These are phyloP conservation scores for Bolboschoenus planiculmis DNA, from an alignment of 176 grass and related monocot species.

Conservation along the genomic window DNA sequence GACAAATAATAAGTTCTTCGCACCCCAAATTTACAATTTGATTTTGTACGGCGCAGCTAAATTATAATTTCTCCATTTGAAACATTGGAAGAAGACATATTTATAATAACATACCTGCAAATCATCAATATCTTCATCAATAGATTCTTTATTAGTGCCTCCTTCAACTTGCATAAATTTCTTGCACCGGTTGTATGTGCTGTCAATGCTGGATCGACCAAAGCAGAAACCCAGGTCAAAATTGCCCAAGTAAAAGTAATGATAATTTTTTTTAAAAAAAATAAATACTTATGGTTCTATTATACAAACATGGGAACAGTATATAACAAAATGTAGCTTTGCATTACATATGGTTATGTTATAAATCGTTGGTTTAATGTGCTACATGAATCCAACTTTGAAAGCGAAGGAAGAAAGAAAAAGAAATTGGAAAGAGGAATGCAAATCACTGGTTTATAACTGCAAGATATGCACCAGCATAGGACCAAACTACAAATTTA, in stretches of 20 bases:
- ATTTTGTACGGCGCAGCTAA: background rate
- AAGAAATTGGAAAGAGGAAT: too few relatives aligned
- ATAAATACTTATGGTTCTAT: too few relatives aligned
- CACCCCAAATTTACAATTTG: background rate
- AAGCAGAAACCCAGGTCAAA: background rate
- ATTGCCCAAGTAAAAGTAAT: background rate
- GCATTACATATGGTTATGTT: too few relatives aligned
- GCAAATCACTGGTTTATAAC: too few relatives aligned
- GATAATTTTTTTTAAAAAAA: background rate
- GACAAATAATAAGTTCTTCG: background rate
- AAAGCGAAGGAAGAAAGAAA: too few relatives aligned
- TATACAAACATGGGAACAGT: too few relatives aligned
- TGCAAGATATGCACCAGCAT: too few relatives aligned
- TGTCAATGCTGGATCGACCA: background rate
- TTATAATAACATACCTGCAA: background rate
- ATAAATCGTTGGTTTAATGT: too few relatives aligned
- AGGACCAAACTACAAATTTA: too few relatives aligned
- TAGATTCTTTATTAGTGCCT: background rate
- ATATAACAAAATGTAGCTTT: too few relatives aligned
- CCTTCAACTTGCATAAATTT: background rate
- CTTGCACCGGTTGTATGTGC: background rate
- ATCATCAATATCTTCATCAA: background rate
- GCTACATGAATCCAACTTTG: too few relatives aligned
- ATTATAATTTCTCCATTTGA: background rate
- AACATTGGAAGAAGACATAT: background rate